Percentiles rank a stretch among this genome's conserved stretches.
These are phyloP conservation scores for Ophiocordyceps camponoti-saundersi DNA, from an alignment of 2,329 filamentous ascomycete species.

Conservation along the genomic window DNA sequence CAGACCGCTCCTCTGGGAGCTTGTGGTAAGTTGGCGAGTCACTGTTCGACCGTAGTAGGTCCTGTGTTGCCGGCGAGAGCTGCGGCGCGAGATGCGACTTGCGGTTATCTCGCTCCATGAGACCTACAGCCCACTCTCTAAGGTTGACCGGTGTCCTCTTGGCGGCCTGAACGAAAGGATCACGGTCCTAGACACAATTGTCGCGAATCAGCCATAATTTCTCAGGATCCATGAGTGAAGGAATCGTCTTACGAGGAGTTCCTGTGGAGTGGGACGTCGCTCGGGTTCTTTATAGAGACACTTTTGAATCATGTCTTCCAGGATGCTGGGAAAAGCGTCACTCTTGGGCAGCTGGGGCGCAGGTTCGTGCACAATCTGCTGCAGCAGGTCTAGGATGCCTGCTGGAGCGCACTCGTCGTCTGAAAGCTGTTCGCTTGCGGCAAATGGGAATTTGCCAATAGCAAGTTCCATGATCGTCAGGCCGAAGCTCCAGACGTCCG, in stretches of 20 bases:
- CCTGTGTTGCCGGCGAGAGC: constrained; percentile 60
- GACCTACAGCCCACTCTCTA: constrained; percentile 77
- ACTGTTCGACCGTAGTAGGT: constrained; percentile 46
- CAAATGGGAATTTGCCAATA: constrained; percentile 93
- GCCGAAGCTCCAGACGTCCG: constrained; percentile 97
- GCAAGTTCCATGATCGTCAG: constrained; percentile 92
- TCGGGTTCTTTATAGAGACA: constrained; percentile 84
- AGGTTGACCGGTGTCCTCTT: constrained; percentile 93
- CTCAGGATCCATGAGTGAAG: neutral
- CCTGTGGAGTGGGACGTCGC: constrained; percentile 76
- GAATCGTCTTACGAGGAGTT: constrained; percentile 53
- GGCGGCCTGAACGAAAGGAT: constrained; percentile 88
- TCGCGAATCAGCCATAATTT: constrained; percentile 2
- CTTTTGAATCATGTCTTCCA: constrained; percentile 95
- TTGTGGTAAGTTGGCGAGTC: constrained; percentile 36
- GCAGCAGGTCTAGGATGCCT: constrained; percentile 85
- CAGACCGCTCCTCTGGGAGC: constrained; percentile 24
- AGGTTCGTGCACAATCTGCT: constrained; percentile 94
- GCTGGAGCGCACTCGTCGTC: constrained; percentile 73
- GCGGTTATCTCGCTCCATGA: constrained; percentile 91
- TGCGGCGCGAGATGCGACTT: constrained; percentile 82
- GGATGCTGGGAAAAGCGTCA: constrained; percentile 85
- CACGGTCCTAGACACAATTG: constrained; percentile 49
- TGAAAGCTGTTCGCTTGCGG: constrained; percentile 49
- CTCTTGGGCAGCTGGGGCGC: constrained; percentile 89